These are phyloP conservation scores for Erigeron philadelphicus DNA, from an alignment of 140 eudicot genomes.

Conservation along the genomic window DNA sequence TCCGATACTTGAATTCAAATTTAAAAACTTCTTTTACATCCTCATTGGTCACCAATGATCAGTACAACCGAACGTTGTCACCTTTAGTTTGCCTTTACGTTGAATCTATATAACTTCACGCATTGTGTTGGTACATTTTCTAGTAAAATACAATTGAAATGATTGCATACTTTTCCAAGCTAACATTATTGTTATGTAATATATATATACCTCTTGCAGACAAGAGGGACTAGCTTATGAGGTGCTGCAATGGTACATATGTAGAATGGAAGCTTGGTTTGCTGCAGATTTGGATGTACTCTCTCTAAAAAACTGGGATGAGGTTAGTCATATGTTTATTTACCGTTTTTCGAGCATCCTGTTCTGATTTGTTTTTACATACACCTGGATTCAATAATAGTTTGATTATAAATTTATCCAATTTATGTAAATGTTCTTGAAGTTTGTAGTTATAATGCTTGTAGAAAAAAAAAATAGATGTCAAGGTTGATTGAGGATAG, in stretches of 20 bases:
- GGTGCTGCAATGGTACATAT: slow-evolving; percentile 92
- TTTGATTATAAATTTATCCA: not conserved
- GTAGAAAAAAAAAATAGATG: not conserved
- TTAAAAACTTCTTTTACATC: too few species aligned
- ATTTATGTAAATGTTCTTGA: not conserved
- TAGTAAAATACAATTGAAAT: not conserved
- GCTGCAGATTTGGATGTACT: slow-evolving; percentile 97
- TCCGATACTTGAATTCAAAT: too few species aligned
- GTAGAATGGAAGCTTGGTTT: slow-evolving; percentile 99
- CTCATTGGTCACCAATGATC: too few species aligned
- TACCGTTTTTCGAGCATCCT: not conserved
- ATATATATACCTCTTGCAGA: slow-evolving; percentile 31
- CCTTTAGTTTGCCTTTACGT: too few species aligned
- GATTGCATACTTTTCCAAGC: slow-evolving; percentile 2
- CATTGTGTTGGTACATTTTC: too few species aligned
- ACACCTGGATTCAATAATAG: not conserved
- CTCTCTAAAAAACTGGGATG: slow-evolving; percentile 91
- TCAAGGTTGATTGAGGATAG: not conserved
- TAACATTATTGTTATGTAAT: not conserved
- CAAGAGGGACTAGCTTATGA: slow-evolving; percentile 89
- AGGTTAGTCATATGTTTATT: slow-evolving; percentile 40
- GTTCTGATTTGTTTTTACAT: not conserved
- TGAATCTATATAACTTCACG: too few species aligned
- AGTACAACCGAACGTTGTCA: too few species aligned
- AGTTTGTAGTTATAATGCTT: not conserved